Evolutionary conservation across 192 early-diverging fungal species (phyloP).

Genomic region (Mortierella antarctica): DNA sequence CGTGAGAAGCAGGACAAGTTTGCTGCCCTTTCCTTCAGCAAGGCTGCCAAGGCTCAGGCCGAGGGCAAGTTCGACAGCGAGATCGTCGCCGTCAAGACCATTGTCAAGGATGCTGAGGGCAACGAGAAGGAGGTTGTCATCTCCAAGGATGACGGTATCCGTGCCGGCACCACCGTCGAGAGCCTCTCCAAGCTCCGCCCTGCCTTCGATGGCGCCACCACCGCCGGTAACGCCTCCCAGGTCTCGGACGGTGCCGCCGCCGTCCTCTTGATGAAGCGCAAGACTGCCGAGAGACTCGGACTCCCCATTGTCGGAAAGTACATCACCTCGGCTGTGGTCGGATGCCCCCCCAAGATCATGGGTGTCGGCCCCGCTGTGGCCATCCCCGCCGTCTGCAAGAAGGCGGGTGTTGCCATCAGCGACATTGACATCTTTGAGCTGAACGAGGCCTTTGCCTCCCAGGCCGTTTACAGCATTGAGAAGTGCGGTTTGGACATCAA

Average conservation of each 20-base stretch:
- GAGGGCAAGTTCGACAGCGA: slow-evolving; percentile 92
- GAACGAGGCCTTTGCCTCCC: slow-evolving; percentile 99
- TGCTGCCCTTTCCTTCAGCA: slow-evolving; percentile 84
- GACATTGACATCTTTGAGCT: slow-evolving; percentile 93
- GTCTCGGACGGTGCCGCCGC: slow-evolving; percentile 98
- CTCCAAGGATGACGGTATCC: slow-evolving; percentile 92
- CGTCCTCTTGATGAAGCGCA: slow-evolving; percentile 94
- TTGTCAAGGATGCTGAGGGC: slow-evolving; percentile 82
- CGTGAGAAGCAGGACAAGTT: slow-evolving; percentile 94
- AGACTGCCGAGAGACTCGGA: slow-evolving; percentile 86
- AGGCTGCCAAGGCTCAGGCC: slow-evolving; percentile 89
- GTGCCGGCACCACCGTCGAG: slow-evolving; percentile 83
- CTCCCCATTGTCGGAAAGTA: slow-evolving; percentile 89
- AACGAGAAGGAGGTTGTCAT: slow-evolving; percentile 79
- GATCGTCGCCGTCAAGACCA: slow-evolving; percentile 85
- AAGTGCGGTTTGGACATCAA: slow-evolving; percentile 86
- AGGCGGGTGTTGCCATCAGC: slow-evolving; percentile 76
- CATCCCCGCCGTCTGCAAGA: slow-evolving; percentile 88
- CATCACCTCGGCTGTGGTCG: slow-evolving; percentile 87
- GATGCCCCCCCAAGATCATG: slow-evolving; percentile 95
- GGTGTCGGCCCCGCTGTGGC: slow-evolving; percentile 96
- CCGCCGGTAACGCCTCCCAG: slow-evolving; percentile 97
- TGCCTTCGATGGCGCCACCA: slow-evolving; percentile 92
- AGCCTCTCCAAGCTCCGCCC: slow-evolving; percentile 85
- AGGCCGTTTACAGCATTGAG: slow-evolving; percentile 92